Evolutionary conservation across 2,329 filamentous ascomycete genomes (phyloP), one percentile per base, ranked within the genome.

Genomic region (Ophiostoma populinum): DNA sequence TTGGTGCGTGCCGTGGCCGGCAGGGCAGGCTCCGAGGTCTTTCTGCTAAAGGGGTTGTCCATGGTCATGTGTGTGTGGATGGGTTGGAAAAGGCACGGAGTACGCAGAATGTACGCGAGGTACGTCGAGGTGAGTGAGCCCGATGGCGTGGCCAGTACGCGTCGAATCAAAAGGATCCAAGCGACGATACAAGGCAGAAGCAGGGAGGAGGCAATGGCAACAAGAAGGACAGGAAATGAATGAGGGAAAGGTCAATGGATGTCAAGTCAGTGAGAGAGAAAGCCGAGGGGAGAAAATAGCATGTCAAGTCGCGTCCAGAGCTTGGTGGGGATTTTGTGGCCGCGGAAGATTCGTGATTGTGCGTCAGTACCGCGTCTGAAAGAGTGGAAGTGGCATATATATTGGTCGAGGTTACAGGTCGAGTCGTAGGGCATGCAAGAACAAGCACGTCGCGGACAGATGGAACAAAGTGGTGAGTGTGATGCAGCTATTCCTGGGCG

Each of bases 1-100:
- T 80, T 77, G 43, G 63, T 54, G 47, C 66, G 62, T 37, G 62
- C 53, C 30, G 41, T 41, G 17, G 43, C 46, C 40, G 54, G 56
- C 35, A 55, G 52, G 34, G 54, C 49, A 25, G 55, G 53, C 49
- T 57, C 51, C 7, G 42, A 41, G 42, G 48, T 46, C 50, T 47
- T 45, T 28, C 31, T 44, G 29, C 39, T 29, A 9, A 57, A 54
- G 34, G 58, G 58, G 20, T 58, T 62, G 46, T 61, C 54, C 59
- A 63, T 59, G 41, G 43, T 3, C 24, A 10, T 6, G n/a, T 5
- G 13, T 12, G n/a, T 5, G 9, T 24, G 19, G 13, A 12, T 11
- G 13, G 30, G 12, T 16, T n/a, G 10, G 13, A 18, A 21, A 21
- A n/a, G n/a, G 7, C 26, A 22, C 6, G 32, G 6, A 24, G 3